Evolutionary conservation across 2,329 filamentous ascomycete species (phyloP), one percentile per base, ranked within the genome.

Genomic region (Scorias spongiosa): DNA sequence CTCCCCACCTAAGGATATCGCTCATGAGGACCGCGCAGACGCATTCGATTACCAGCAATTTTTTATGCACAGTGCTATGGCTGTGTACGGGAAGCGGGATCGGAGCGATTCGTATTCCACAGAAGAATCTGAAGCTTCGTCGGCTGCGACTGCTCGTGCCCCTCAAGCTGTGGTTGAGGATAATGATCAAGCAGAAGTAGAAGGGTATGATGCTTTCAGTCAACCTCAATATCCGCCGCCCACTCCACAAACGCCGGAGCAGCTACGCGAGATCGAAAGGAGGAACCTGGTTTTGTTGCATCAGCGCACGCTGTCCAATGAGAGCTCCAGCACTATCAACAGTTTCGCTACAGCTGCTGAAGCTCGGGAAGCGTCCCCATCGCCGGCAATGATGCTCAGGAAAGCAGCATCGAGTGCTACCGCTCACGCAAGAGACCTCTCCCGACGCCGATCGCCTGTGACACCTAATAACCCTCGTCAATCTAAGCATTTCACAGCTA

Each of bases 31-130:
- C 60, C 82, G 89, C 15, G 80, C 88, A 51, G 89, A 96, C 61
- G 88, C 88, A 1, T 96, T 96, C 56, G 89, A 96, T 60, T 96
- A 96, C 49, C 84, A 94, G 61, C 81, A 93, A 58, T 95, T 95
- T 65, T 94, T 94, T 61, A 71, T 95, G 11, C 87, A 95, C 61
- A 93, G 85, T 52, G 86, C 87, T 10, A 80, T 95, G 74, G 87
- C 86, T 5, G 86, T 74, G 2, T 80, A 86, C 56, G 78, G 74
- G 51, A 44, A 49, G 67, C 71, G 70, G 67, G 46, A 71, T 65
- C 52, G 50, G 10, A 43, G 46, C 30, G 45, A 29, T 2, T 57
- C 54, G 9, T 44, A 43, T 15, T 52, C 52, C 12, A 55, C 51
- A 40, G 48, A 49, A 10, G 47, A 46, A 12, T 71, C 70, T 1